Evolutionary conservation across 2,329 filamentous ascomycete genomes (phyloP).

Genomic region (Colletotrichum musae): DNA sequence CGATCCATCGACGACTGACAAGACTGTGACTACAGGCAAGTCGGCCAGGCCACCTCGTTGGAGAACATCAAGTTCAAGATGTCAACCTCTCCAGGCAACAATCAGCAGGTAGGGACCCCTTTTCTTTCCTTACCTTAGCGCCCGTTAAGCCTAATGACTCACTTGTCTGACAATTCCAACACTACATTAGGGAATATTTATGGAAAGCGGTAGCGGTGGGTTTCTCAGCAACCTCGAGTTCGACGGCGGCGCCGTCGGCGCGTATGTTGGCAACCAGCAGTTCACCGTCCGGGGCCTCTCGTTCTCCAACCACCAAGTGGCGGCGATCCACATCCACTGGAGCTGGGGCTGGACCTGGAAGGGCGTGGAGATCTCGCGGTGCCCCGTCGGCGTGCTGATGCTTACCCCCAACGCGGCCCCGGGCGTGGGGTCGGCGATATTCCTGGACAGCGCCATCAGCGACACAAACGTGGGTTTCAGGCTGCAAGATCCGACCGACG

Average conservation of each 20-base stretch:
- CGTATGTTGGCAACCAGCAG: conserved; percentile 72
- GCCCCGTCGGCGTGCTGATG: background rate
- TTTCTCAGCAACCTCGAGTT: conserved; percentile 73
- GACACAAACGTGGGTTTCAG: background rate
- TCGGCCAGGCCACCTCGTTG: conserved; percentile 69
- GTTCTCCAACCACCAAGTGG: conserved; percentile 73
- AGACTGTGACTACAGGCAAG: too few species aligned
- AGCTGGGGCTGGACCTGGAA: conserved; percentile 74
- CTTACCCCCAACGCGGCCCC: background rate
- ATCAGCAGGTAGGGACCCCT: background rate
- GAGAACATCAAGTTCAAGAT: conserved; percentile 63
- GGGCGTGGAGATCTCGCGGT: background rate
- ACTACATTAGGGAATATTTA: background rate
- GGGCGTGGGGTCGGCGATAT: background rate
- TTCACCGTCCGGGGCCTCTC: conserved; percentile 77
- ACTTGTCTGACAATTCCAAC: too few species aligned
- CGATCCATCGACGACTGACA: too few species aligned
- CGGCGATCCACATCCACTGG: conserved; percentile 78
- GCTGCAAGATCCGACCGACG: background rate
- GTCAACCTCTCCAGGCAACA: conserved; percentile 43
- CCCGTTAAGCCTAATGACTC: too few species aligned
- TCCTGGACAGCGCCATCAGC: background rate
- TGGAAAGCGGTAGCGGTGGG: conserved; percentile 55
- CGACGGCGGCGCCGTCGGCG: conserved; percentile 59
- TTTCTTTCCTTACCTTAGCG: too few species aligned